Base-by-base conservation (phyloP, 257 asterid species). In the Gardenia jasminoides region DNA sequence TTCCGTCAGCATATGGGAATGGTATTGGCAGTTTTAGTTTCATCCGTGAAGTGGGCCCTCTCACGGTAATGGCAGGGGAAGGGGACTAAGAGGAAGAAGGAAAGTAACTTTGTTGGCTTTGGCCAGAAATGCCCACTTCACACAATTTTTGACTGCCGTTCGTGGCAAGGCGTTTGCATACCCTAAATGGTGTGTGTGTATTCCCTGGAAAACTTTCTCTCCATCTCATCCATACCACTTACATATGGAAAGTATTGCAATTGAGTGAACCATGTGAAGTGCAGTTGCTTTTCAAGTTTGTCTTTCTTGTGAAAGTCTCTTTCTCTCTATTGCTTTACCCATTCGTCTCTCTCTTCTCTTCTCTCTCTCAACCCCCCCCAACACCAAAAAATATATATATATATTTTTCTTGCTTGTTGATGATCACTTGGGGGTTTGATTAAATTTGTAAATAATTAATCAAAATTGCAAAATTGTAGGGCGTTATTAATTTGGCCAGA, bases 191-290 rank as follows among this genome's bases (percentile, higher is more conserved):
- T 17, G 41, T 70, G 6, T 67, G 54, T 74, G 65, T 47, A 28
- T 80, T 70, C 9, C 73, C 9, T 50, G 78, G 70, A 13, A 59
- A 41, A 70, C 56, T 30, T 65, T 56, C 62, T 75, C 43, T 31
- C 69, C 6, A 5, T 36, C 41, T 36, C 41, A 68, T 24, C 52
- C 12, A 77, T n/a, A 50, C 74, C 76, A 71, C 80, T 84, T 5
- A 36, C 22, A 44, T 75, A 10, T 62, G 69, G 65, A 77, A 68
- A 48, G 28, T 39, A 13, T 15, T 78, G 33, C 52, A 41, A 76
- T 84, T 68, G 81, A 76, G 72, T 64, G 81, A 64, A 67, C 59
- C 85, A 80, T 64, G 84, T 82, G 83, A 47, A 58, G 39, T 52
- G 50, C 79, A 61, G 47, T 58, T 74, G 72, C 66, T 58, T 80